Base-by-base conservation (phyloP, 331 rosid genomes). In the Pyracantha coccinea region DNA sequence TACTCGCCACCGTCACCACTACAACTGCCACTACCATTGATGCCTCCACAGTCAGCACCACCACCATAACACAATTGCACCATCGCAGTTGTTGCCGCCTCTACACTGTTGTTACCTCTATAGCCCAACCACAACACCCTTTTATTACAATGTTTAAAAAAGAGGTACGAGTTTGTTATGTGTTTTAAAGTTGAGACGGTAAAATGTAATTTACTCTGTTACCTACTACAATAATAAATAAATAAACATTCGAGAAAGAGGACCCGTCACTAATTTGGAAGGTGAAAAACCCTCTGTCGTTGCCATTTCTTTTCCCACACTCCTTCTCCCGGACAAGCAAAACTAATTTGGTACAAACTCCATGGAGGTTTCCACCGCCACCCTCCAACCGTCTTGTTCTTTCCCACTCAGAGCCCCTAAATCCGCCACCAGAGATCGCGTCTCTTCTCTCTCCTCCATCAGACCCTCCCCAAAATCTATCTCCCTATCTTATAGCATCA, bases 331-430 rank as follows among this genome's bases (percentile, higher is more conserved):
- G 7, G 16, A 55, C 66, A 9, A 13, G 41, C 45, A 32, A 29
- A 11, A 12, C 21, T 7, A 53, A n/a, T 70, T 31, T 53, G 64
- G n/a, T 19, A 0, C 75, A 71, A 29, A 41, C 2, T 41, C 57
- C 1, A 86, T 86, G 90, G 86, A 77, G 74, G 79, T 84, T 7
- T 78, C 77, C 75, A 76, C 86, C 8, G 60, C 72, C 27, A 74
- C 80, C 81, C 84, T 88, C 45, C 87, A 81, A 3, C 72, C 88
- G 3, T 86, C 84, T 19, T 75, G 19, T 73, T 83, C 86, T 47
- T 17, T 87, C 71, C 82, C 84, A 5, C 31, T 50, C 27, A 68
- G 76, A 61, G 52, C 80, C 21, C 84, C 82, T 64, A 14, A 64
- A 68, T 19, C 85, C 29, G 77, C 83, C 41, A n/a, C 78, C n/a